Conservation (phyloP, 352 stramenopile genomes). For the Phytophthora sp. region DNA sequence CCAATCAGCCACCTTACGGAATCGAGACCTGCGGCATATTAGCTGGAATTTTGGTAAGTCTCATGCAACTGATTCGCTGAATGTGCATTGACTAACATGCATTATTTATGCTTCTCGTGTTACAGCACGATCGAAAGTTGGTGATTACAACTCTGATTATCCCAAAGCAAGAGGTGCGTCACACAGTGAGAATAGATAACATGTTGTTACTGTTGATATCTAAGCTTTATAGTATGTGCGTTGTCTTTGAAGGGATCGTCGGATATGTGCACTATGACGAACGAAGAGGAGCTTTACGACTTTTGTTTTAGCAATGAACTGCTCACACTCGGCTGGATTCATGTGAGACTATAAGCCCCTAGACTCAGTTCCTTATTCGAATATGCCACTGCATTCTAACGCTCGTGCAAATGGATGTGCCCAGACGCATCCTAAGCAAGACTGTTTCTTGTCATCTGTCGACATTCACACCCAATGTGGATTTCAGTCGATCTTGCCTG, state of each 20-base stretch:
- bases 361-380: background rate
- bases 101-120: background rate
- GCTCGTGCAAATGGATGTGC: slow-evolving; percentile 2
- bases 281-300: slow-evolving; percentile 89
- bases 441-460: slow-evolving; percentile 90
- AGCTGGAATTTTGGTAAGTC: slow-evolving; percentile 73
- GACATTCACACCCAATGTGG: slow-evolving; percentile 92
- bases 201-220: background rate
- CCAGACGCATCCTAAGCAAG: slow-evolving; percentile 88
- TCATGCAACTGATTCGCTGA: background rate
- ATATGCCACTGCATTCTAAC: background rate
- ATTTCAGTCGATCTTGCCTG: slow-evolving; percentile 90
- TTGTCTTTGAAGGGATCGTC: slow-evolving; percentile 66
- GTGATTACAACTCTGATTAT: slow-evolving; percentile 88
- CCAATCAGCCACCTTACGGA: slow-evolving; percentile 68
- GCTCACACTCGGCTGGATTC: slow-evolving; percentile 92
- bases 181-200: background rate
- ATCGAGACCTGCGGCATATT: slow-evolving; percentile 93
- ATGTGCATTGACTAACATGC: background rate
- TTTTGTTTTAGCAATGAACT: slow-evolving; percentile 88
- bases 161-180: slow-evolving; percentile 80
- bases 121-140: slow-evolving; percentile 59
- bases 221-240: background rate
- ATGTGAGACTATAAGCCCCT: slow-evolving; percentile 55
- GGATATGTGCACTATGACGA: slow-evolving; percentile 88